phyloP scores from a whole-genome alignment of 345 rosid species.

The Leavenworthia alabamica region DNA sequence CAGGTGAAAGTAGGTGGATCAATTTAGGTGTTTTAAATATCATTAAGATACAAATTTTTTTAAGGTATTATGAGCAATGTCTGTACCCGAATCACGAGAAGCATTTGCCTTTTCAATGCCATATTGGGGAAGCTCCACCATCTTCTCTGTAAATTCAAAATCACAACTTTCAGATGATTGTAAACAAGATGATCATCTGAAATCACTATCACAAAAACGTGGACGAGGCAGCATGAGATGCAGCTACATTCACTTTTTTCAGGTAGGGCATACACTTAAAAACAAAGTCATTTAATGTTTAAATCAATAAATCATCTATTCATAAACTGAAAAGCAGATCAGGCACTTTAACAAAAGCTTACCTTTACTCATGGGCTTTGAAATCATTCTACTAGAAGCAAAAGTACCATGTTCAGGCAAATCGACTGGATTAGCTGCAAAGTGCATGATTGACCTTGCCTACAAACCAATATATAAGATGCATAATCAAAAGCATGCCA shows the following conservation, averaged over 20 bases:
- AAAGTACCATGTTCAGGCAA: conserved; percentile 37
- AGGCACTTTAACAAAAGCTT: conserved; percentile 22
- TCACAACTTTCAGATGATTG: no score
- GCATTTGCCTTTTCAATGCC: conserved; percentile 5
- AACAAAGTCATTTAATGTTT: conserved; percentile 13
- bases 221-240: not conserved
- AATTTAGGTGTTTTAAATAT: not conserved
- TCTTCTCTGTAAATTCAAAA: not conserved
- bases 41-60: no score
- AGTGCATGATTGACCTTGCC: conserved; percentile 77
- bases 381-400: conserved; percentile 31
- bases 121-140: not conserved
- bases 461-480: conserved; percentile 46
- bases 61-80: not conserved
- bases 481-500: conserved; percentile 34
- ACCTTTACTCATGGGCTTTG: conserved; percentile 40
- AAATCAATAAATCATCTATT: conserved; percentile 7
- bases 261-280: not conserved
- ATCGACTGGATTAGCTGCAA: conserved; percentile 59
- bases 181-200: not conserved
- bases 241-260: conserved; percentile 9
- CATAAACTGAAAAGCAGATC: not conserved
- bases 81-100: conserved; percentile 12
- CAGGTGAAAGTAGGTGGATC: not conserved
- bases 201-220: not conserved